Percentiles rank a stretch among this genome's conserved stretches.
phyloP scores from a whole-genome alignment of 352 stramenopile species.

The Phytophthora sansomeana region DNA sequence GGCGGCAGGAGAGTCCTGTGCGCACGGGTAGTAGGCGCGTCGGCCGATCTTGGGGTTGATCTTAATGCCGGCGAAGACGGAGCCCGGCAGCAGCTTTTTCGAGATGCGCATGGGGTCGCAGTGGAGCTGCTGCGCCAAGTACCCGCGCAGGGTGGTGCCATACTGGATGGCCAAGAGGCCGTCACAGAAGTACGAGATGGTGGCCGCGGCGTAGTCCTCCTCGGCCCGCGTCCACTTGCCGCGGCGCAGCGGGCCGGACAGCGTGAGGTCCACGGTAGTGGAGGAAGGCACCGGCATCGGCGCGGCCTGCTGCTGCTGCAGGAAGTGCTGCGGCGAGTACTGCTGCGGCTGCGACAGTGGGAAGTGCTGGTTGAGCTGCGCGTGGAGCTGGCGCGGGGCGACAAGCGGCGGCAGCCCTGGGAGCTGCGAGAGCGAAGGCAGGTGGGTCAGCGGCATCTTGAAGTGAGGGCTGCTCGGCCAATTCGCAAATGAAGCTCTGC shows the following conservation, averaged over 20 bases:
- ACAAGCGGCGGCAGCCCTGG: slow-evolving; percentile 41
- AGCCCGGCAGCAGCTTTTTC: slow-evolving; percentile 77
- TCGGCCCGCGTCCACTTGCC: slow-evolving; percentile 80
- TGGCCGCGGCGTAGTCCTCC: slow-evolving; percentile 69
- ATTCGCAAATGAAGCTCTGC: slow-evolving; percentile 44
- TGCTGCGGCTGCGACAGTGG: slow-evolving; percentile 27
- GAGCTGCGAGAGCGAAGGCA: slow-evolving; percentile 35
- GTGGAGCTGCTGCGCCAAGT: slow-evolving; percentile 73
- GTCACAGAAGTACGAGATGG: slow-evolving; percentile 76
- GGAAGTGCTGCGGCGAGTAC: slow-evolving; percentile 25
- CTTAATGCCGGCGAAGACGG: slow-evolving; percentile 67
- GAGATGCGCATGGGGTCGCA: slow-evolving; percentile 84
- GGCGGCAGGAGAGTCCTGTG: slow-evolving; percentile 52
- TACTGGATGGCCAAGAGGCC: slow-evolving; percentile 75
- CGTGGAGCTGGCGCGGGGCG: slow-evolving; percentile 24
- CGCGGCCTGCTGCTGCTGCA: slow-evolving; percentile 11
- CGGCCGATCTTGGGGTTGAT: slow-evolving; percentile 81
- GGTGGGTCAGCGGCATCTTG: slow-evolving; percentile 43
- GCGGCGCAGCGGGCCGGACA: slow-evolving; percentile 55
- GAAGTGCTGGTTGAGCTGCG: slow-evolving; percentile 38
- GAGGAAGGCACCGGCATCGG: neutral
- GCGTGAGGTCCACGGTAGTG: slow-evolving; percentile 26
- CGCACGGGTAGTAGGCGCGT: slow-evolving; percentile 72
- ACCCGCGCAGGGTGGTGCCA: slow-evolving; percentile 76
- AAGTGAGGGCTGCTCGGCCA: slow-evolving; percentile 10